phyloP scores from a whole-genome alignment of 805 yeast genomes.

The Ogataea salicorniae region DNA sequence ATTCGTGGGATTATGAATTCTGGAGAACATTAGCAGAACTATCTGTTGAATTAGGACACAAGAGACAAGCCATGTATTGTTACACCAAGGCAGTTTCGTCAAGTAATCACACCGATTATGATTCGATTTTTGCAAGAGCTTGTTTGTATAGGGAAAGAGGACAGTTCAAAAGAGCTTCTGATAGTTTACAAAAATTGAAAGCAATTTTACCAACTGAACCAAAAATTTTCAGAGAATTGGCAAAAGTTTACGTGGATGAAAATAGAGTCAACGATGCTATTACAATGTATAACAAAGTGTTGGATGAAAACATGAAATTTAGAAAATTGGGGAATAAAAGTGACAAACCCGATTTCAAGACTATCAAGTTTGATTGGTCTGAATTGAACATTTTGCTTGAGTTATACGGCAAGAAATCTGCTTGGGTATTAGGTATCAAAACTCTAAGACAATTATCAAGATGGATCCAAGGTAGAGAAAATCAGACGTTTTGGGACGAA shows the following conservation, averaged over 20 bases:
- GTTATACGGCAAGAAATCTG: conserved; percentile 62
- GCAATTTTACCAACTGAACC: conserved; percentile 54
- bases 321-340: conserved; percentile 27
- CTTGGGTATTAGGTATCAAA: conserved; percentile 58
- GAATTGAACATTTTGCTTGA: conserved; percentile 82
- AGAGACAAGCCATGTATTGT: conserved; percentile 75
- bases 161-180: conserved; percentile 66
- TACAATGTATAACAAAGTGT: conserved; percentile 56
- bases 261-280: conserved; percentile 70
- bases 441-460: conserved; percentile 68
- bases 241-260: conserved; percentile 46
- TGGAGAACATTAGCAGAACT: conserved; percentile 76
- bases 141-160: conserved; percentile 61
- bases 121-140: conserved; percentile 60
- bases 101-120: conserved; percentile 41
- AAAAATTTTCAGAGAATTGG: conserved; percentile 55
- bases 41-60: conserved; percentile 59
- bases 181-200: conserved; percentile 60
- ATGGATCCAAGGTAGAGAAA: conserved; percentile 71
- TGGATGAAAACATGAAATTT: conserved; percentile 50
- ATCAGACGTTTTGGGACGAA: conserved; percentile 65
- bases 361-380: conserved; percentile 75
- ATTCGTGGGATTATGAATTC: conserved; percentile 68
- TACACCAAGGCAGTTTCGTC: conserved; percentile 58
- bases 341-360: conserved; percentile 21